Evolutionary conservation across 306 rosid genomes (phyloP), one percentile per base, ranked within the genome.

Genomic region (Dryas alaskensis): DNA sequence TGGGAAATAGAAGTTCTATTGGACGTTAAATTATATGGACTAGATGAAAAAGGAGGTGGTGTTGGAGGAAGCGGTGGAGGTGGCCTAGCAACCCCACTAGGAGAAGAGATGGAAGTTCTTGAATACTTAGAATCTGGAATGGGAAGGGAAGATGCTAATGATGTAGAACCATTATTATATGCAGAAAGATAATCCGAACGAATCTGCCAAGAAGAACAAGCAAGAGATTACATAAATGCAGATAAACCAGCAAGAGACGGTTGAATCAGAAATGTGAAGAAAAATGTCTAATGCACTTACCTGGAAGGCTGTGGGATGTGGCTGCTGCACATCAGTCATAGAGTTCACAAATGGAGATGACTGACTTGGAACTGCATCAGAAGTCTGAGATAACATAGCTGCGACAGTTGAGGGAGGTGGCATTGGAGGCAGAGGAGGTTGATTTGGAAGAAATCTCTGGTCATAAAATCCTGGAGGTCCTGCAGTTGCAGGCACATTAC

Each of bases 21-120:
- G 51, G 92, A 70, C 14, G 89, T 46, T 73, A 86, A 57, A 83
- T 93, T 89, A 79, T 83, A 87, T 17, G 91, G 82, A 82, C 86
- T 83, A 55, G 97, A 85, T 64, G 88, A 86, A 86, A 58, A 89
- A 74, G 97, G 98, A 66, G 99, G 95, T 17, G 97, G 97, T 31
- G 96, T 94, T 42, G 90, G 97, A 69, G 99, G 99, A 80, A 94
- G 99, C 4, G 99, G 99, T 54, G 98, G 98, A 51, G 92, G 96
- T 17, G 83, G 86, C 83, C 99, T 87, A 74, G 75, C 87, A 65
- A 84, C 86, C 67, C 94, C 92, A 76, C 92, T 73, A 40, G 99
- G 90, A 69, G 96, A 87, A 74, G 94, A 85, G 57, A 76, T 71
- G 64, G 91, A 78, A 60, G 61, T 80, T 85, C 96, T 87, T 45